Evolutionary conservation across 768 basidiomycete species (phyloP), one percentile per base, ranked within the genome.

Genomic region (Agrocybe pediades): DNA sequence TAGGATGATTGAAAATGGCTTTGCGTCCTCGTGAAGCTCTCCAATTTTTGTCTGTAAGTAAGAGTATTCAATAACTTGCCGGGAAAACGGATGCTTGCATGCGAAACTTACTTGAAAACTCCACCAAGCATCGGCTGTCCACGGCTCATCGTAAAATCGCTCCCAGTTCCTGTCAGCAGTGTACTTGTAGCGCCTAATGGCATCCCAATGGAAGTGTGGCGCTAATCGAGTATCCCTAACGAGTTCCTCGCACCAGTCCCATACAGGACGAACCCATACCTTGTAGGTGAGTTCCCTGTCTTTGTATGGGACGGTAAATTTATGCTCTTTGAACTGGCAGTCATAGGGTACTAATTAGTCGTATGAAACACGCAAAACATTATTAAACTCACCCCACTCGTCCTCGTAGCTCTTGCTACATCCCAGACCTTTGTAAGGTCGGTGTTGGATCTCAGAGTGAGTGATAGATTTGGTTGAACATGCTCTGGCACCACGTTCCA

Each of bases 51-150:
- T 3, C 19, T 9, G n/a, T 3, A 29, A 15, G 23, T 19, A n/a
- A 55, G 55, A 24, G 48, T 33, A 25, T 20, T 46, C 15, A 46
- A 39, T 27, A 9, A 24, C 15, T 46, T 24, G 16, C 26, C n/a
- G 15, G n/a, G 8, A 21, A 15, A 46, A 11, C 11, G 23, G 7
- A 46, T 11, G 11, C 6, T 3, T 46, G 24, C 19, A 46, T 25
- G 23, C 23, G 6, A 29, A 8, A 19, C 2, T 29, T 29, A 75
- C 73, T 57, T 75, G 70, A 8, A 68, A 53, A 6, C 72, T 57
- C 71, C 72, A 75, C 39, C 60, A 72, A 2, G 26, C 11, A 30
- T 72, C 50, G 1, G 60, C 73, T 7, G 69, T 72, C 65, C 65
- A 67, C 6, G 70, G 72, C 42, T 76, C 72, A 57, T 67, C 49